Conservation (phyloP, 73 alveolate species). For the Effrenium voratum region DNA sequence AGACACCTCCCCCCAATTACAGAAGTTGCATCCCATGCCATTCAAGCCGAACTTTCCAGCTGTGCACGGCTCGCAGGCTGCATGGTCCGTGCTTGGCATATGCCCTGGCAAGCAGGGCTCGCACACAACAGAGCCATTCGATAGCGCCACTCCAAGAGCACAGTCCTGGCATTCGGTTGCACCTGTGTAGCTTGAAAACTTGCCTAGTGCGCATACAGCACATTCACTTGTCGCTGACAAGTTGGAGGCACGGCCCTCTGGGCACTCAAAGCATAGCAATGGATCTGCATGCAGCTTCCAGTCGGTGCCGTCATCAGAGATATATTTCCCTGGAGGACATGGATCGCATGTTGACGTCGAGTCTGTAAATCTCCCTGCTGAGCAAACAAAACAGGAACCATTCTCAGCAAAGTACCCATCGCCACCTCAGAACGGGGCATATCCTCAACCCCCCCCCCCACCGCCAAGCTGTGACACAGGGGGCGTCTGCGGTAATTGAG, state of each 20-base stretch:
- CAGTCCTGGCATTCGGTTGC: background rate
- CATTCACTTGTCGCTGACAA: background rate
- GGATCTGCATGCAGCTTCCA: constrained; percentile 41
- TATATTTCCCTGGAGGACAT: constrained; percentile 29
- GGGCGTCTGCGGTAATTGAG: no score
- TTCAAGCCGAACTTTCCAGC: constrained; percentile 15
- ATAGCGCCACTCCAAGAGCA: background rate
- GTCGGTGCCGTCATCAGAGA: constrained; percentile 36
- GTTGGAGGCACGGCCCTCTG: constrained; percentile 50
- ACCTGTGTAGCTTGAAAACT: background rate
- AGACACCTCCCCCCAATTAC: background rate
- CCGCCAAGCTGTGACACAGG: no score
- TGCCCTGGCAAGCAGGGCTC: constrained; percentile 22
- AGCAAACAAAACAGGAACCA: background rate
- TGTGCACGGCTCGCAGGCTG: constrained; percentile 26
- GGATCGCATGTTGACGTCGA: background rate
- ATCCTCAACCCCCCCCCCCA: no score
- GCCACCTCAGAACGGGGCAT: no score
- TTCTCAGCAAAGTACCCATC: no score
- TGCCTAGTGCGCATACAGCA: background rate
- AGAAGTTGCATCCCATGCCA: background rate
- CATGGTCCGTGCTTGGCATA: background rate
- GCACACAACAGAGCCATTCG: background rate
- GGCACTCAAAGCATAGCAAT: constrained; percentile 7
- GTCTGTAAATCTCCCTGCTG: constrained; percentile 59